Conservation (phyloP, 768 basidiomycete species). For the Coprinopsis marcescibilis region DNA sequence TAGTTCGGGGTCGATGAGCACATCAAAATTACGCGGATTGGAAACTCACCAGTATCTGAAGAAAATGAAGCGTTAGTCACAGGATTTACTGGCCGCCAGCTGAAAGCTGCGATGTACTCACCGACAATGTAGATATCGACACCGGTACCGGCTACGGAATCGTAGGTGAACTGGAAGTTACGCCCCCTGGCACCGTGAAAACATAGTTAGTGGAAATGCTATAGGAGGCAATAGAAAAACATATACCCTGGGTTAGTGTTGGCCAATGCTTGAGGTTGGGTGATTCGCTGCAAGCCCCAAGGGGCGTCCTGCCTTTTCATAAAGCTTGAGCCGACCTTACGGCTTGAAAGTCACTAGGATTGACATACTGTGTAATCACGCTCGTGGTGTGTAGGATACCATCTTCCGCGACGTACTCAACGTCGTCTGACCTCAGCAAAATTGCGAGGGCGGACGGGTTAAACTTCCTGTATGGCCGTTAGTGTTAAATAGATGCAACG, state of each 20-base stretch:
- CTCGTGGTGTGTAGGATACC: slow-evolving; percentile 22
- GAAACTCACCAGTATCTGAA: slow-evolving; percentile 20
- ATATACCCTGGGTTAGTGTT: slow-evolving; percentile 11
- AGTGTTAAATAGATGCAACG: not conserved
- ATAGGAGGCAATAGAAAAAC: not conserved
- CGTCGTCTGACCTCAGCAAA: slow-evolving; percentile 18
- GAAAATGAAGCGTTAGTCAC: too few species aligned
- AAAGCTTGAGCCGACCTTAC: too few species aligned
- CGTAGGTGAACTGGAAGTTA: slow-evolving; percentile 21
- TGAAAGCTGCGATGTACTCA: too few species aligned
- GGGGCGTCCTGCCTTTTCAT: slow-evolving; percentile 24
- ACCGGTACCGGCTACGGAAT: slow-evolving; percentile 19
- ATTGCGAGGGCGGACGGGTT: slow-evolving; percentile 5
- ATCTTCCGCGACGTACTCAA: slow-evolving; percentile 21
- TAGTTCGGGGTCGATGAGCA: too few species aligned
- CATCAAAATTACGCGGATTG: slow-evolving; percentile 16
- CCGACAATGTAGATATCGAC: slow-evolving; percentile 37
- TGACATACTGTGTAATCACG: slow-evolving; percentile 17
- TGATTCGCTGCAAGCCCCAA: slow-evolving; percentile 28
- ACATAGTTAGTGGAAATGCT: not conserved
- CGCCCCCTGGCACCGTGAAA: slow-evolving; percentile 5
- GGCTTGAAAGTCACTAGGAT: too few species aligned
- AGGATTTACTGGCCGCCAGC: too few species aligned
- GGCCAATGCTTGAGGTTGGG: slow-evolving; percentile 14
- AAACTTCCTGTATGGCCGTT: too few species aligned